Percentiles rank a stretch among this genome's conserved stretches.
Conservation (phyloP, 2,329 filamentous ascomycete species). For the Helotiales sp. region DNA sequence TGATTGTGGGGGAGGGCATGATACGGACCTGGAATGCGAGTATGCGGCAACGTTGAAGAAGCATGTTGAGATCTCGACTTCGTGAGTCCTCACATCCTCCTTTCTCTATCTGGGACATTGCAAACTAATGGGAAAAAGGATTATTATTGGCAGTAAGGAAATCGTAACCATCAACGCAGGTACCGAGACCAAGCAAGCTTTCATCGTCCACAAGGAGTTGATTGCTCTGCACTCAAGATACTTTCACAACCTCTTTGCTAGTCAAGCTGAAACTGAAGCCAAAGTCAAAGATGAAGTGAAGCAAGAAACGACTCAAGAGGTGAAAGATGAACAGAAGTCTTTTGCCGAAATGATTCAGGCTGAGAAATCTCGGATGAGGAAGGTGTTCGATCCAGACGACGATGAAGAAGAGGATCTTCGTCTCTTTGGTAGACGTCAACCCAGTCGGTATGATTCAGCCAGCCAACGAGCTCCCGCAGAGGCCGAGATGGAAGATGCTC, state of each 20-base stretch:
- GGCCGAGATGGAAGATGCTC: background rate
- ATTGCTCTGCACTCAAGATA: slow-evolving; percentile 3
- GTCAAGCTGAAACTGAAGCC: background rate
- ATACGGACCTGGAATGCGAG: background rate
- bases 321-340: background rate
- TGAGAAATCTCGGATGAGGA: background rate
- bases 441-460: background rate
- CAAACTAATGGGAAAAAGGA: background rate
- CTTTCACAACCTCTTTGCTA: slow-evolving; percentile 1
- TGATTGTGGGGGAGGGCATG: background rate
- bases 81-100: background rate
- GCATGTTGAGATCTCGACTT: background rate
- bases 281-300: background rate
- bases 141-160: background rate
- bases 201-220: slow-evolving; percentile 5
- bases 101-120: background rate
- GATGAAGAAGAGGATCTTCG: background rate
- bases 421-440: background rate
- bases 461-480: too few relatives aligned
- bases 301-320: background rate
- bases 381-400: background rate
- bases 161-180: background rate
- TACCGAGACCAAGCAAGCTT: background rate
- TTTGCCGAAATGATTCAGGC: background rate
- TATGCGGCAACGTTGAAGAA: background rate